A percentile compares a stretch with the other conserved stretches of the same genome.
These are phyloP conservation scores for Neurospora discreta DNA, from an alignment of 495 filamentous ascomycete species.

Conservation along the genomic window DNA sequence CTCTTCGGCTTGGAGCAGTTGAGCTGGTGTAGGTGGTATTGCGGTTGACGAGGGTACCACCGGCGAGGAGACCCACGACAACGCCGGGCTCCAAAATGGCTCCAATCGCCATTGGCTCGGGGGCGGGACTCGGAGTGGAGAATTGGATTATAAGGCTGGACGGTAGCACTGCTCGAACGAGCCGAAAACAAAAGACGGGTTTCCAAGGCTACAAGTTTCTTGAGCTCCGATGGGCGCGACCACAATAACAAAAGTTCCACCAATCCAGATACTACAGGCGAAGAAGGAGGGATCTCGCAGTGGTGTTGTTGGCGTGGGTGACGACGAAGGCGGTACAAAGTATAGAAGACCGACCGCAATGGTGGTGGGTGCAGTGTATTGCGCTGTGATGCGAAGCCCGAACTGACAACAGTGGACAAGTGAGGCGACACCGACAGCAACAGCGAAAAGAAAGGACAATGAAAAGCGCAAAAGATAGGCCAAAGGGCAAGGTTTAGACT, in stretches of 20 bases:
- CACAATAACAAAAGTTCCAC: neutral
- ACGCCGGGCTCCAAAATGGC: constrained; percentile 23
- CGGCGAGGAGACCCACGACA: constrained; percentile 20
- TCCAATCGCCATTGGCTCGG: constrained; percentile 18
- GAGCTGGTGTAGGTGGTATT: constrained; percentile 8
- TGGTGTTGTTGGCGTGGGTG: neutral
- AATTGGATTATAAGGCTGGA: neutral
- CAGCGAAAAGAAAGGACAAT: neutral
- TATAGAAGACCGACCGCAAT: neutral
- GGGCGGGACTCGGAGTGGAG: neutral
- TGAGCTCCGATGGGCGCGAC: neutral
- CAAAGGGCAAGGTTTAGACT: neutral
- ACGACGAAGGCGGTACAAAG: neutral
- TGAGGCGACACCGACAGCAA: neutral
- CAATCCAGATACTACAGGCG: neutral
- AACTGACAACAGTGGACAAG: neutral
- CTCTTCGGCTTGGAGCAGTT: neutral
- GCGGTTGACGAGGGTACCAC: constrained; percentile 25
- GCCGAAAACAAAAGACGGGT: neutral
- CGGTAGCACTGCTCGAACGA: neutral
- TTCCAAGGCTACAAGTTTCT: neutral
- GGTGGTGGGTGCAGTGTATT: neutral
- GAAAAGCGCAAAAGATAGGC: neutral
- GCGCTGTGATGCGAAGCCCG: neutral
- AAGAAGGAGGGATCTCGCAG: neutral